These are phyloP conservation scores for Achlya hypogyna DNA, from an alignment of 352 stramenopile genomes.

Conservation along the genomic window DNA sequence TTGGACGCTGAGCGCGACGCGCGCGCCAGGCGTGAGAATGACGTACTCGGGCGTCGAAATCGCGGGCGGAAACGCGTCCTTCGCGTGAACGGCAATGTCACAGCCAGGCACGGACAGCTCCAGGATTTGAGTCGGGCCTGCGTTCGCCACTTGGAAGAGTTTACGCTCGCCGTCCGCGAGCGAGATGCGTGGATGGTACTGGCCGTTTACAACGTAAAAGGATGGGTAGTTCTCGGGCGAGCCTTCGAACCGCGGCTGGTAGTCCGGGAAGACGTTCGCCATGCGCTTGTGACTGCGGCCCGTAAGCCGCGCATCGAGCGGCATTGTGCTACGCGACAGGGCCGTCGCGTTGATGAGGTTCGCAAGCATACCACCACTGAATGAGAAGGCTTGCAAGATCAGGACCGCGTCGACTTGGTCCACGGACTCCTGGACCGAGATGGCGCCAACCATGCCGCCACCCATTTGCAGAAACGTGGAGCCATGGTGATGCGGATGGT, in stretches of 20 bases:
- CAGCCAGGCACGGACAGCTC: conserved; percentile 55
- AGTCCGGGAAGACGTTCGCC: not conserved
- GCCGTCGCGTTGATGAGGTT: conserved; percentile 39
- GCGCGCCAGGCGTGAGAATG: conserved; percentile 44
- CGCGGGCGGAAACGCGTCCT: conserved; percentile 42
- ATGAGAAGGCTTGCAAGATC: conserved; percentile 55
- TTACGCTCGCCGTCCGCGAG: conserved; percentile 43
- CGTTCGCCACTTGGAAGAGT: conserved; percentile 55
- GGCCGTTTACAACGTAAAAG: conserved; percentile 65
- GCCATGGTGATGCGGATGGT: conserved; percentile 77
- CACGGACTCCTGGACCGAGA: conserved; percentile 52
- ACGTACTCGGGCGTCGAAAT: conserved; percentile 25
- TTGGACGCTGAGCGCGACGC: conserved; percentile 51
- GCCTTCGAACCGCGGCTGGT: not conserved
- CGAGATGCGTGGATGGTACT: conserved; percentile 54
- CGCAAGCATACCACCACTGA: conserved; percentile 40
- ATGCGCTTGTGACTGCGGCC: conserved; percentile 21
- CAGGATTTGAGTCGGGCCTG: conserved; percentile 38
- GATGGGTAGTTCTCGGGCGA: not conserved
- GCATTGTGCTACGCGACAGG: conserved; percentile 41
- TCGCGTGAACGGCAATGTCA: conserved; percentile 38
- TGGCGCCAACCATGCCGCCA: conserved; percentile 56
- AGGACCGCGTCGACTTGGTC: conserved; percentile 36
- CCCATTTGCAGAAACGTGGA: conserved; percentile 65
- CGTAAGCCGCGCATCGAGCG: conserved; percentile 41